Percentiles rank a stretch among this genome's conserved stretches.
These are phyloP conservation scores for Rhizopogon salebrosus DNA, from an alignment of 768 basidiomycete species.

Conservation along the genomic window DNA sequence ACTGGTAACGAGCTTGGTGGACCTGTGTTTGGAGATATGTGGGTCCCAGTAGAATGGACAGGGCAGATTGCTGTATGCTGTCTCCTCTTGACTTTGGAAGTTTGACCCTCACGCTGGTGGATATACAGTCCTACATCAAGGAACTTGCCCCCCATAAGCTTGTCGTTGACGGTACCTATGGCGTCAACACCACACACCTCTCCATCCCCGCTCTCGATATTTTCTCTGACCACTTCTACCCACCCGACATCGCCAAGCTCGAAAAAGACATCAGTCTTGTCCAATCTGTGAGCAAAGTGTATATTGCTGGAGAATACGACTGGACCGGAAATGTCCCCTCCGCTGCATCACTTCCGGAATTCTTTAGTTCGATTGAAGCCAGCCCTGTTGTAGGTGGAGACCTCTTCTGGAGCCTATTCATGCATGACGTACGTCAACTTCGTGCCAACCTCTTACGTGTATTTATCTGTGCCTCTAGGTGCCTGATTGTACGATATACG, in stretches of 20 bases:
- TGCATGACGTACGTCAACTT: slow-evolving; percentile 12
- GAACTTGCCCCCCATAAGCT: slow-evolving; percentile 23
- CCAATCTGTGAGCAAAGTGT: slow-evolving; percentile 8
- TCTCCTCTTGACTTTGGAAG: not conserved
- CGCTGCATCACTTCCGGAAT: slow-evolving; percentile 11
- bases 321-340: slow-evolving; percentile 14
- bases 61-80: slow-evolving; percentile 16
- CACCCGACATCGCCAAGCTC: slow-evolving; percentile 14
- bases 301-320: slow-evolving; percentile 24
- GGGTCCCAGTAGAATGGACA: slow-evolving; percentile 4
- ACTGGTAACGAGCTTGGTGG: slow-evolving; percentile 7
- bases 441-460: not conserved
- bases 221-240: slow-evolving; percentile 7
- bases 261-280: slow-evolving; percentile 7
- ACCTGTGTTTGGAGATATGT: slow-evolving; percentile 4
- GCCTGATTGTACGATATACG: slow-evolving; percentile 1
- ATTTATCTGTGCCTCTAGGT: slow-evolving; percentile 5
- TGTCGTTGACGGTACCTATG: slow-evolving; percentile 5
- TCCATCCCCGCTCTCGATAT: slow-evolving; percentile 1
- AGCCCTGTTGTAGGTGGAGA: slow-evolving; percentile 12
- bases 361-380: slow-evolving; percentile 4
- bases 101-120: not conserved
- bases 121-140: slow-evolving; percentile 13
- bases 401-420: slow-evolving; percentile 25
- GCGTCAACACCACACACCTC: not conserved